Conservation (phyloP, 345 rosid genomes). For the Punica granatum region DNA sequence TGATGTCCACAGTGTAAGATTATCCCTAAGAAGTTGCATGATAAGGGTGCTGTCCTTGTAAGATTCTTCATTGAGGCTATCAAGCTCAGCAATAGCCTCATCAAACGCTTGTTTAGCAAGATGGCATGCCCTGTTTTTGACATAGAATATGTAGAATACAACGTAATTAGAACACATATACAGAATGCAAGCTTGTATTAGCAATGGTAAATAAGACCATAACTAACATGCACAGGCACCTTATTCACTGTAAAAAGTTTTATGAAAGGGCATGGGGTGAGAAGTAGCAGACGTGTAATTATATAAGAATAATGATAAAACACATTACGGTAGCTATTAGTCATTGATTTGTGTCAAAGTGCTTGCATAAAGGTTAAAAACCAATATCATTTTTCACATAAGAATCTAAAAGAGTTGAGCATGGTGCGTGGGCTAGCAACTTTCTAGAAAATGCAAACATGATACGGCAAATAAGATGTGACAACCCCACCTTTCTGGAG, state of each 20-base stretch:
- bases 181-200: neutral
- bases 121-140: slow-evolving; percentile 55
- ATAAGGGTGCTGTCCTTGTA: slow-evolving; percentile 87
- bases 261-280: neutral
- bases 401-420: neutral
- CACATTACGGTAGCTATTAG: neutral
- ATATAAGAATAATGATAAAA: neutral
- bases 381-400: neutral
- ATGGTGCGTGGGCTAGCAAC: neutral
- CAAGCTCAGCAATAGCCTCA: slow-evolving; percentile 77
- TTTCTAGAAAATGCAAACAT: neutral
- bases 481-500: slow-evolving; percentile 52
- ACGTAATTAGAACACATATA: slow-evolving; percentile 5
- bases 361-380: neutral
- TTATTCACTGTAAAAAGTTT: neutral
- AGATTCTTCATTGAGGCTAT: slow-evolving; percentile 81
- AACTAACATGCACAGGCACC: neutral
- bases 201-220: neutral
- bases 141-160: neutral
- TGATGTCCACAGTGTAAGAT: slow-evolving; percentile 77
- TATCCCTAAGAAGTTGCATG: slow-evolving; percentile 90
- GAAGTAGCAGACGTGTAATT: neutral
- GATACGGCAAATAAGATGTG: neutral
- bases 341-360: neutral
- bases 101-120: slow-evolving; percentile 88